Conservation (phyloP, 2,329 filamentous ascomycete genomes). For the Geosmithia flava region DNA sequence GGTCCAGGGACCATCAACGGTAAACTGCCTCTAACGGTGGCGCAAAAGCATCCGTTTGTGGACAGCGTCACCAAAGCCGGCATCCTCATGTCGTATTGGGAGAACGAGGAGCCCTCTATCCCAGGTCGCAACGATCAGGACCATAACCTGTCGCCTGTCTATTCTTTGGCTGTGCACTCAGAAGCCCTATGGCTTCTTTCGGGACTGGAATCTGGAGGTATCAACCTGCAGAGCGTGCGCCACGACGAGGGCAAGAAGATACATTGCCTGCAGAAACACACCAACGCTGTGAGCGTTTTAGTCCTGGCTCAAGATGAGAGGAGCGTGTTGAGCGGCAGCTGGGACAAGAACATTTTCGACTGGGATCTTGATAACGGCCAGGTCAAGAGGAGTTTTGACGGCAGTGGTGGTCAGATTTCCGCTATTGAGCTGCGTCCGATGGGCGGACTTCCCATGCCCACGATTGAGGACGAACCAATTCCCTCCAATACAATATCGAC, state of each 20-base stretch:
- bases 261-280: slow-evolving; percentile 67
- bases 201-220: slow-evolving; percentile 78
- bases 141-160: slow-evolving; percentile 70
- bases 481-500: slow-evolving; percentile 60
- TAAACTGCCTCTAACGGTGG: slow-evolving; percentile 85
- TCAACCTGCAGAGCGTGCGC: slow-evolving; percentile 85
- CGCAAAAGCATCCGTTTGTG: slow-evolving; percentile 91
- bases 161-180: slow-evolving; percentile 84
- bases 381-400: slow-evolving; percentile 62
- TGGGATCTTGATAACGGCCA: slow-evolving; percentile 90
- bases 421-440: slow-evolving; percentile 75
- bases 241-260: slow-evolving; percentile 93
- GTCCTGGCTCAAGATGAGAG: slow-evolving; percentile 73
- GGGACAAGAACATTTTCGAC: slow-evolving; percentile 89
- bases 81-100: slow-evolving; percentile 93
- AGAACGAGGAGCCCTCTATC: slow-evolving; percentile 69
- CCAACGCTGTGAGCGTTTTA: slow-evolving; percentile 82
- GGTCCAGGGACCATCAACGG: slow-evolving; percentile 91
- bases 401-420: slow-evolving; percentile 73
- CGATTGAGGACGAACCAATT: slow-evolving; percentile 49
- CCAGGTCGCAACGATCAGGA: slow-evolving; percentile 39
- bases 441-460: slow-evolving; percentile 62
- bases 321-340: slow-evolving; percentile 81
- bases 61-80: slow-evolving; percentile 95
- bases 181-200: slow-evolving; percentile 86